Evolutionary conservation across 768 basidiomycete species (phyloP), one percentile per base, ranked within the genome.

Genomic region (Boletellus ananiceps): DNA sequence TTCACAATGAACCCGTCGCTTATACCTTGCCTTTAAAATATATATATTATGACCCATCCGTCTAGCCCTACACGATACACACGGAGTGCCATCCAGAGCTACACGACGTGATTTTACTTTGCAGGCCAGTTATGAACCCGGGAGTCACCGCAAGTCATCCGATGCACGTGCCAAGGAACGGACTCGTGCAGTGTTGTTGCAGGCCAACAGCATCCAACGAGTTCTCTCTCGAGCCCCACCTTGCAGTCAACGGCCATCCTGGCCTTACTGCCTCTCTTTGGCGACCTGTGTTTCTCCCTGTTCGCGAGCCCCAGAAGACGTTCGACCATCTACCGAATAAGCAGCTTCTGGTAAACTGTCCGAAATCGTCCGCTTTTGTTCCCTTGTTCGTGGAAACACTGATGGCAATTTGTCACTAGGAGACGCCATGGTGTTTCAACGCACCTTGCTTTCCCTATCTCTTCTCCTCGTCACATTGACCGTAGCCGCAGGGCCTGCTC

Each of bases 401-500:
- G 11, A 43, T 35, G 15, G 6, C 32, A 21, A 5, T 3, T 46
- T 43, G 4, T 46, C 29, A 4, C 11, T 31, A 60, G 50, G 39
- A 34, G 25, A 21, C 43, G 34, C 34, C 49, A 62, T 51, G 57
- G 35, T 34, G 48, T 49, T 62, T 42, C 53, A 9, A 14, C 50
- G 13, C 8, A 49, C 38, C 19, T 41, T 32, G 21, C 36, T 49
- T 23, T n/a, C 52, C 35, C 23, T 46, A 25, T 64, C 50, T 21
- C 38, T 55, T 37, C 12, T 15, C 7, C 31, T 55, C 7, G 32
- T 40, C 47, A 42, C 60, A 43, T 51, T 54, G 27, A 38, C 40
- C 29, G 49, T 47, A 46, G 59, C 62, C 40, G 49, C 53, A n/a
- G 32, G 8, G 18, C 52, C 47, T 52, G 39, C 51, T 46, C 54